Base-by-base conservation (phyloP, 805 yeast genomes). In the Metschnikowia vanudenii region DNA sequence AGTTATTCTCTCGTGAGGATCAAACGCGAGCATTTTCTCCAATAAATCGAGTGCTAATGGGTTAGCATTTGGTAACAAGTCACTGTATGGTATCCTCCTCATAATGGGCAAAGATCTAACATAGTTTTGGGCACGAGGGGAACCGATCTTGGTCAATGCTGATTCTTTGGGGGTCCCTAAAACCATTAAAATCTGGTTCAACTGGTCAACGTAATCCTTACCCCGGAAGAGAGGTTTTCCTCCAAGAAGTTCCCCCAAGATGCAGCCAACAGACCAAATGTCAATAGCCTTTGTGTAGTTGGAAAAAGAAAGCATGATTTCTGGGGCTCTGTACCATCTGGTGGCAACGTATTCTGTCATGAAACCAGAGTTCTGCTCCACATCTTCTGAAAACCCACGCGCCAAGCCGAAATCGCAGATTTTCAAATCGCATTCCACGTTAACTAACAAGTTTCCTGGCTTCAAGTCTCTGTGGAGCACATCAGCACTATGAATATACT, bases 291-390 rank as follows among this genome's bases (percentile, higher is more conserved):
- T 91, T 5, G 98, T 88, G 66, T 92, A 92, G 49, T 91, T 88
- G 64, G 94, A 96, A 71, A 88, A 89, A 53, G 95, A 85, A 45
- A 94, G 75, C 90, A 94, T 92, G 67, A 94, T 90, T 62, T 94
- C 99, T 0, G 99, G 99, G 3, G 99, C 99, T 56, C 99, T 76
- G 67, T 94, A 94, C 99, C 99, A 94, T 64, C 99, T 78, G 1
- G 99, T 94, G 28, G 99, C 98, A 22, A 94, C 99, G 63, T 94
- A 94, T 65, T 92, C 98, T 1, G 99, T 94, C 74, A 92, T 72
- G 59, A 89, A 92, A n/a, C 96, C 97, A 28, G 87, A 86, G 57
- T 90, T 89, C 57, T 84, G 87, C 50, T 84, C 91, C 0, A 90
- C 87, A 59, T 84, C 85, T 49, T 82, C 82, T 9, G 89, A 81